Percentiles rank a stretch among this genome's conserved stretches.
Conservation (phyloP, 2,329 filamentous ascomycete species). For the Eutypella sp. region DNA sequence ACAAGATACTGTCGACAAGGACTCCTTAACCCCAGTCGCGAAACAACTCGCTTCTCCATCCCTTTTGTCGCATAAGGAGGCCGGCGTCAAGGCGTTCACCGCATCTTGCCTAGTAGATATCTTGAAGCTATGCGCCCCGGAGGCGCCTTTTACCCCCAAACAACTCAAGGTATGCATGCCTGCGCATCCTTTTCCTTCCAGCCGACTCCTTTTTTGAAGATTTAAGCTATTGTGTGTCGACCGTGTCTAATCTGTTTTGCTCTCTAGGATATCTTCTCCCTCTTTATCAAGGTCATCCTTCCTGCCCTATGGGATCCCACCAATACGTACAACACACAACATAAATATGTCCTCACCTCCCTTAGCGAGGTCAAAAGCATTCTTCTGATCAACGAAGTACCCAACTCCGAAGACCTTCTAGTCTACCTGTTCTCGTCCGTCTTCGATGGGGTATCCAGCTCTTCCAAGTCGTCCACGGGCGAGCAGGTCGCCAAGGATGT, state of each 20-base stretch:
- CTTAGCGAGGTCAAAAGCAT: constrained; percentile 93
- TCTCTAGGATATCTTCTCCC: constrained; percentile 82
- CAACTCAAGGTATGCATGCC: constrained; percentile 70
- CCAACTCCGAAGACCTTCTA: constrained; percentile 73
- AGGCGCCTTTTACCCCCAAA: constrained; percentile 86
- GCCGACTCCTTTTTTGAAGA: too few relatives aligned
- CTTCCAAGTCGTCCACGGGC: constrained; percentile 66
- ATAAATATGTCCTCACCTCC: constrained; percentile 85
- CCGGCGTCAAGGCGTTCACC: constrained; percentile 83
- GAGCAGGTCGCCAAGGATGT: constrained; percentile 90
- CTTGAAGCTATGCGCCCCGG: constrained; percentile 83
- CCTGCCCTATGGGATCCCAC: constrained; percentile 81
- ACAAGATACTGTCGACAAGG: constrained; percentile 76
- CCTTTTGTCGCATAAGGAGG: constrained; percentile 85
- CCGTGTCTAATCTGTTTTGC: constrained; percentile 14
- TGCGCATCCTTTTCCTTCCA: background rate
- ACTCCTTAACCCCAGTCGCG: constrained; percentile 79
- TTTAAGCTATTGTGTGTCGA: background rate
- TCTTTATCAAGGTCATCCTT: constrained; percentile 79
- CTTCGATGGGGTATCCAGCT: constrained; percentile 85
- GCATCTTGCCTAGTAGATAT: constrained; percentile 91
- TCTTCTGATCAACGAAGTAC: constrained; percentile 81
- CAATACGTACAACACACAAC: constrained; percentile 87
- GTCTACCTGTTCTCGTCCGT: constrained; percentile 78
- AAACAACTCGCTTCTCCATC: constrained; percentile 79